Evolutionary conservation across 2,329 filamentous ascomycete species (phyloP).

Genomic region (Ascochyta lentis): DNA sequence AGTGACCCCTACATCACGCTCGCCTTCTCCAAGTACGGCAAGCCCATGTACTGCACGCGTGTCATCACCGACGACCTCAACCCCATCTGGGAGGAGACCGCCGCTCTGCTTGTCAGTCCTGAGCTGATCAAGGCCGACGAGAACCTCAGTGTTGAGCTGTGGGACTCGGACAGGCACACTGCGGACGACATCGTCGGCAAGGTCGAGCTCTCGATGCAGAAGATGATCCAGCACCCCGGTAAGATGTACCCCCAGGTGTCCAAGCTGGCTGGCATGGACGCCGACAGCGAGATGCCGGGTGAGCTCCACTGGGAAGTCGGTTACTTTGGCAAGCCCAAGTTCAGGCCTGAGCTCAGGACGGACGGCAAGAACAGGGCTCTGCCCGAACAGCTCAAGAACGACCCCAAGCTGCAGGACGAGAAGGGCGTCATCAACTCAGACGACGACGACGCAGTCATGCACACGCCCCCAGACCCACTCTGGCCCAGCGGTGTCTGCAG

Average conservation of each 20-base stretch:
- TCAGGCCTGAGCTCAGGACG: constrained; percentile 82
- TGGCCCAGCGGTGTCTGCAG: constrained; percentile 93
- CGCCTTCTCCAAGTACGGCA: constrained; percentile 93
- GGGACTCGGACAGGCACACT: constrained; percentile 92
- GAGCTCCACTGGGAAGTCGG: constrained; percentile 96
- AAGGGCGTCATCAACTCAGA: constrained; percentile 76
- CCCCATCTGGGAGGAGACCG: constrained; percentile 88
- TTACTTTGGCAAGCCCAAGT: constrained; percentile 89
- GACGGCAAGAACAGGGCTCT: constrained; percentile 84
- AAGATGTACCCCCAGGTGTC: constrained; percentile 92
- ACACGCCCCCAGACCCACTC: constrained; percentile 92
- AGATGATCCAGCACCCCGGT: constrained; percentile 91
- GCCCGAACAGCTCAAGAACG: constrained; percentile 74
- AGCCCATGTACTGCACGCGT: constrained; percentile 96
- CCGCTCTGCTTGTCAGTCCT: constrained; percentile 82
- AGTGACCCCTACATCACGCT: constrained; percentile 96
- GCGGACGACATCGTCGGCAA: constrained; percentile 96
- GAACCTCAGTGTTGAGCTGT: constrained; percentile 89
- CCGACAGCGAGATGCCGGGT: constrained; percentile 87
- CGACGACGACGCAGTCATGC: constrained; percentile 82
- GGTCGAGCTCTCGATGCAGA: constrained; percentile 89
- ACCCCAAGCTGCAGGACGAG: constrained; percentile 84
- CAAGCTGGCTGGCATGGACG: constrained; percentile 80
- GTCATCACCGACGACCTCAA: constrained; percentile 96
- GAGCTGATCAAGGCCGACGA: constrained; percentile 94